Evolutionary conservation across 2,329 filamentous ascomycete species (phyloP).

Genomic region (Periglandula ipomoeae): DNA sequence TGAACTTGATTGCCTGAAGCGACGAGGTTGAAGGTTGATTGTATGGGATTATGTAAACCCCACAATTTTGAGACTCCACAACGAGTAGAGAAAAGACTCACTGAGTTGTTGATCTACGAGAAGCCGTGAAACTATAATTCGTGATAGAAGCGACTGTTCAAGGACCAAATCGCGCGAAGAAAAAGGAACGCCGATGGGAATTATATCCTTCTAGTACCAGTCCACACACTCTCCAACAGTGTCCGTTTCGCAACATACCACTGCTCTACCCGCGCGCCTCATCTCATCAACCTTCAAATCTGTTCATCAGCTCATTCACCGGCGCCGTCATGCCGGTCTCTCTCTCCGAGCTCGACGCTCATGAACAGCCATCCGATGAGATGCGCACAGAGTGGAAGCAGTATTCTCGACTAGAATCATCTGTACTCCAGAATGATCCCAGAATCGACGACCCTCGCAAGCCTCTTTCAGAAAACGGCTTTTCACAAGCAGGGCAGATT

Average conservation of each 20-base stretch:
- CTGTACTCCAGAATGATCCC: slow-evolving; percentile 40
- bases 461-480: slow-evolving; percentile 25
- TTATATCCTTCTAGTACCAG: too few species aligned
- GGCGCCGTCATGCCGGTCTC: slow-evolving; percentile 17
- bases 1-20: too few species aligned
- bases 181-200: not conserved
- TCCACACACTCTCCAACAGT: too few species aligned
- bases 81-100: too few species aligned
- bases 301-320: too few species aligned
- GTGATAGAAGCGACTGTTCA: too few species aligned
- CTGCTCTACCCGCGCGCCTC: too few species aligned
- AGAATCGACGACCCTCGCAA: slow-evolving; percentile 46
- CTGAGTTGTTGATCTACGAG: too few species aligned
- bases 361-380: slow-evolving; percentile 64
- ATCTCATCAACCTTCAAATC: too few species aligned
- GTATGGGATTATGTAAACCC: slow-evolving; percentile 5
- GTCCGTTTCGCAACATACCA: too few species aligned
- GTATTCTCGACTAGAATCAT: slow-evolving; percentile 52
- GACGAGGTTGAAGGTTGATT: slow-evolving; percentile 1
- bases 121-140: too few species aligned
- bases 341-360: slow-evolving; percentile 54
- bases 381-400: slow-evolving; percentile 67
- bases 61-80: not conserved
- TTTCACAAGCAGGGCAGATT: slow-evolving; percentile 1
- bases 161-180: not conserved